Evolutionary conservation across 495 filamentous ascomycete species (phyloP), one percentile per base, ranked within the genome.

Genomic region (Penicillium alfredii): DNA sequence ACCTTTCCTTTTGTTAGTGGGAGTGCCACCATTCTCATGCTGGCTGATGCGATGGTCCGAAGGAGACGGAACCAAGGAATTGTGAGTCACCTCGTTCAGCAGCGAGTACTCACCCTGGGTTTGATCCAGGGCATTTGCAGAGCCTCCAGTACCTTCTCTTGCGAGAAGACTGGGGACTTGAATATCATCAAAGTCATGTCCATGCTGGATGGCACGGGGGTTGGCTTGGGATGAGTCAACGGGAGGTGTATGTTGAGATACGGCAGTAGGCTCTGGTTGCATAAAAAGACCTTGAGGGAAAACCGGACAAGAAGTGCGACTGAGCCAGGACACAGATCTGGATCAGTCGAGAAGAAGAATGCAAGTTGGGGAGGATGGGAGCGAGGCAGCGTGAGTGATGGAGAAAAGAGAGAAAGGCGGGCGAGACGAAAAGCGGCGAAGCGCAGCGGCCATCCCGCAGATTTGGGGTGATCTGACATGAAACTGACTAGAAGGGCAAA

Each of bases 211-310:
- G 58, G 68, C 30, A 40, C 56, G 51, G 27, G 38, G 51, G 45
- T 41, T 55, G 41, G 50, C 63, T 53, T 57, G 61, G 47, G 55
- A 58, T 53, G 56, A 59, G 59, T 61, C 65, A 55, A 59, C 46
- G 40, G 63, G 57, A 49, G 58, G 55, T 44, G 61, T 65, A 51
- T 68, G 72, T 68, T 73, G 73, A 55, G 71, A 71, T 69, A 69
- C 69, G 60, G 78, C 72, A 60, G 71, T 64, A 52, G 73, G 72
- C 78, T 82, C 82, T 77, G 81, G 66, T 80, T 90, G 88, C 88
- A 95, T 95, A 93, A 80, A 95, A 81, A 68, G 66, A 57, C 59
- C 61, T 63, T 64, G 44, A 45, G 42, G 53, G 57, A 61, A 50
- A 63, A 47, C 37, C 49, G 53, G 47, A 40, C 22, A 45, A 36